Evolutionary conservation across 2,329 filamentous ascomycete species (phyloP).

Genomic region (Colletotrichum phormii): DNA sequence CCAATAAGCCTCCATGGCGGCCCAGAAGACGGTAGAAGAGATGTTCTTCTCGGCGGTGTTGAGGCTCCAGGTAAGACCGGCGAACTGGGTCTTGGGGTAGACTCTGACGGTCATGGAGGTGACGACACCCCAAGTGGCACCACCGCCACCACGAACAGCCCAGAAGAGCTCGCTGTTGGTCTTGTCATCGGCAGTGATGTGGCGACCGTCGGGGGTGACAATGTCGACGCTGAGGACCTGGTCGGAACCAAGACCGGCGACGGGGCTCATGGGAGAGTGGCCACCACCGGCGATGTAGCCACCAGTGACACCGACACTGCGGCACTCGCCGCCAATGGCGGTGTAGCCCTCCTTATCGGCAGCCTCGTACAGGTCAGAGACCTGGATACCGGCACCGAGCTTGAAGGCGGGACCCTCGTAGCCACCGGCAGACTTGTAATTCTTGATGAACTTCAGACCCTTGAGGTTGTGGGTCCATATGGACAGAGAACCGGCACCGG

Average conservation of each 20-base stretch:
- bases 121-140: conserved; percentile 58
- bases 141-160: conserved; percentile 60
- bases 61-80: conserved; percentile 46
- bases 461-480: conserved; percentile 63
- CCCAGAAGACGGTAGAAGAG: conserved; percentile 46
- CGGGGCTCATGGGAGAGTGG: conserved; percentile 58
- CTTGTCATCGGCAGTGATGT: conserved; percentile 53
- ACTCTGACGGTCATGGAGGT: conserved; percentile 50
- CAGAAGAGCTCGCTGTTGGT: conserved; percentile 62
- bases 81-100: conserved; percentile 47
- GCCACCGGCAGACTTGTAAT: conserved; percentile 38
- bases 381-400: conserved; percentile 65
- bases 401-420: conserved; percentile 64
- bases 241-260: conserved; percentile 58
- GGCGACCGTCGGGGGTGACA: conserved; percentile 56
- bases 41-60: conserved; percentile 43
- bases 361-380: conserved; percentile 62
- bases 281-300: conserved; percentile 54
- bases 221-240: conserved; percentile 63
- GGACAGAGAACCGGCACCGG: conserved; percentile 60
- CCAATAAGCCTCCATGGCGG: conserved; percentile 47
- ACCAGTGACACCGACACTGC: conserved; percentile 44
- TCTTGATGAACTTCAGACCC: conserved; percentile 42
- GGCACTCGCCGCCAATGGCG: conserved; percentile 66
- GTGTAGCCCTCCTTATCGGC: conserved; percentile 58